A percentile compares a stretch with the other conserved stretches of the same genome.
These are phyloP conservation scores for Sphaerulina musiva DNA, from an alignment of 2,329 filamentous ascomycete genomes.

Conservation along the genomic window DNA sequence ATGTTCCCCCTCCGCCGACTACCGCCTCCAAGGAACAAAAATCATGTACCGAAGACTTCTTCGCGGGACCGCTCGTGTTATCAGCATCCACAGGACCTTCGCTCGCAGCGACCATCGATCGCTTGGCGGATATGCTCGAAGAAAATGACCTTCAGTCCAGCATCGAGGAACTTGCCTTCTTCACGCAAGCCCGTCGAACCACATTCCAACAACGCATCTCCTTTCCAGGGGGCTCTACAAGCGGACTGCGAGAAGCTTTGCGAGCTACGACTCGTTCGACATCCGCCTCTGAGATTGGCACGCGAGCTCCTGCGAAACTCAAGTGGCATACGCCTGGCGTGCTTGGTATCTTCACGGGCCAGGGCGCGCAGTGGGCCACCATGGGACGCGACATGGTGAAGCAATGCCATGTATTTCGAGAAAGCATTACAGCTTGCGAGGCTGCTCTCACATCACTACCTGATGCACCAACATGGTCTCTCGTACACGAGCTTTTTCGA, in stretches of 20 bases:
- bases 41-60: conserved; percentile 1
- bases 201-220: conserved; percentile 14
- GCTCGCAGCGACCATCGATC: conserved; percentile 11
- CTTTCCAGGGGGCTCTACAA: conserved; percentile 13
- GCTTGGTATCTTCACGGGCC: conserved; percentile 33
- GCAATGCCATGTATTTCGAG: conserved; percentile 14
- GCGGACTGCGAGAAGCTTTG: conserved; percentile 7
- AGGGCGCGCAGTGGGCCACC: conserved; percentile 32
- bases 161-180: conserved; percentile 14
- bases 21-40: background rate
- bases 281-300: conserved; percentile 8
- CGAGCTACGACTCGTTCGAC: conserved; percentile 5
- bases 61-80: conserved; percentile 15
- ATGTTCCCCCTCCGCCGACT: conserved; percentile 5
- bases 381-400: conserved; percentile 27
- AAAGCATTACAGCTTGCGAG: conserved; percentile 18
- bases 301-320: conserved; percentile 12
- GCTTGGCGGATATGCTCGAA: conserved; percentile 15
- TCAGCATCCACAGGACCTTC: conserved; percentile 14
- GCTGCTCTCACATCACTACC: conserved; percentile 11
- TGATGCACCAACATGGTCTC: conserved; percentile 25
- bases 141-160: background rate
- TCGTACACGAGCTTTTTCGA: conserved; percentile 38
- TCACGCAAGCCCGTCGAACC: conserved; percentile 17
- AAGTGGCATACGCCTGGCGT: conserved; percentile 15